Percentiles rank a stretch among this genome's conserved stretches.
phyloP scores from a whole-genome alignment of 1,139 yeast genomes.

The Magnusiomyces fungicola region DNA sequence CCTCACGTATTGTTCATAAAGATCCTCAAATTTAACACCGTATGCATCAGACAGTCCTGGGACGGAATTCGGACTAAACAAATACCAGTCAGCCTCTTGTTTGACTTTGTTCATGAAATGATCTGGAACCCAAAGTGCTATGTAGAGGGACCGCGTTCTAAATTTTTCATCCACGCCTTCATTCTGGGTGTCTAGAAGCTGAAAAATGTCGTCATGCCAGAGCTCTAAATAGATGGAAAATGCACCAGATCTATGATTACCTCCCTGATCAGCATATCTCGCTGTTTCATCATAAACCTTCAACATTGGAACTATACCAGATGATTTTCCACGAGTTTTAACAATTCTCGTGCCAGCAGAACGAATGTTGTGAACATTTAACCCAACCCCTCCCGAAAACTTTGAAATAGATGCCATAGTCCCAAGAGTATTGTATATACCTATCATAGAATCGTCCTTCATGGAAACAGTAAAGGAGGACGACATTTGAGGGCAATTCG shows the following conservation, averaged over 20 bases:
- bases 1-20: conserved; percentile 56
- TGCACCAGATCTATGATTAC: conserved; percentile 82
- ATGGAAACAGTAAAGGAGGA: conserved; percentile 75
- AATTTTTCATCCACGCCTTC: conserved; percentile 81
- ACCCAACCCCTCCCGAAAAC: conserved; percentile 79
- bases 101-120: conserved; percentile 74
- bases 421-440: conserved; percentile 69
- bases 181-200: conserved; percentile 63
- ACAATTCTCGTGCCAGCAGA: conserved; percentile 67
- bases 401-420: conserved; percentile 73
- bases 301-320: conserved; percentile 76
- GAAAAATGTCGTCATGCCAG: conserved; percentile 77
- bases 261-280: conserved; percentile 84
- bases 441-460: conserved; percentile 76
- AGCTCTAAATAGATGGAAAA: conserved; percentile 76
- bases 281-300: conserved; percentile 79
- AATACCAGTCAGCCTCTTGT: conserved; percentile 60
- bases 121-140: conserved; percentile 80
- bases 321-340: conserved; percentile 69
- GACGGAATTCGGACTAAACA: conserved; percentile 72
- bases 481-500: conserved; percentile 66
- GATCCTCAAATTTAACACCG: conserved; percentile 59
- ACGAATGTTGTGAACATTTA: conserved; percentile 69
- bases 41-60: conserved; percentile 64
- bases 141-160: conserved; percentile 75